Base-by-base conservation (phyloP, 148 eudicot species). In the Rhododendron kiyosumense region DNA sequence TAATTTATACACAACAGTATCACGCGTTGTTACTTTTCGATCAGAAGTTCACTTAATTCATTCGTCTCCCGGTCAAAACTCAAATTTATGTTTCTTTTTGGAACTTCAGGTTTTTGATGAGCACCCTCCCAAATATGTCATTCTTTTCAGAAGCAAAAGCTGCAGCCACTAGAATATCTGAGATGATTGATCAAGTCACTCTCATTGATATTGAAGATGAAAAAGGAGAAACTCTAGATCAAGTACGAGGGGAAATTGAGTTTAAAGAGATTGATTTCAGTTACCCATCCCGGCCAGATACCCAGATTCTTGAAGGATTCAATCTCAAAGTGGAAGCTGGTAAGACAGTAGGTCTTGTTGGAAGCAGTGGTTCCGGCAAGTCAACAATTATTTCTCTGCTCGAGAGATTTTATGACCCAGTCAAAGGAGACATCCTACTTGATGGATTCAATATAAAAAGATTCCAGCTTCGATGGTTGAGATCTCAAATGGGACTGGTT, bases 391-490 rank as follows among this genome's bases (percentile, higher is more conserved):
- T 87, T 73, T 54, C 65, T 36, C 61, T 87, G 81, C 57, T 87
- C 4, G 81, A 87, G 75, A 79, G 89, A 71, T 84, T 84, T 38
- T 87, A 87, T 28, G 86, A 87, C 79, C 84, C 89, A 11, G 26
- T 49, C 11, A 24, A 41, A 1, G 89, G 89, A 34, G 81, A 45
- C 24, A 84, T 87, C 32, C 34, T 79, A 36, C 59, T 87, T 15
- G 86, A 84, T 41, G 84, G 86, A 28, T 26, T 41, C 30, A n/a
- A 75, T 26, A 84, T 69, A 34, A 83, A 84, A 75, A 17, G 20
- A 14, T 52, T 87, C 18, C 57, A 57, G 22, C 46, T 87, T 12
- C 81, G 45, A 71, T 84, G 89, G 86, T 69, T 84, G 75, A 78
- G 89, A 71, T 30, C 78, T 28, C 86, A 84, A 26, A 87, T 87